phyloP scores from a whole-genome alignment of 225 moss, liverwort and hornwort species.

The Bryoerythrophyllum caledonicum region DNA sequence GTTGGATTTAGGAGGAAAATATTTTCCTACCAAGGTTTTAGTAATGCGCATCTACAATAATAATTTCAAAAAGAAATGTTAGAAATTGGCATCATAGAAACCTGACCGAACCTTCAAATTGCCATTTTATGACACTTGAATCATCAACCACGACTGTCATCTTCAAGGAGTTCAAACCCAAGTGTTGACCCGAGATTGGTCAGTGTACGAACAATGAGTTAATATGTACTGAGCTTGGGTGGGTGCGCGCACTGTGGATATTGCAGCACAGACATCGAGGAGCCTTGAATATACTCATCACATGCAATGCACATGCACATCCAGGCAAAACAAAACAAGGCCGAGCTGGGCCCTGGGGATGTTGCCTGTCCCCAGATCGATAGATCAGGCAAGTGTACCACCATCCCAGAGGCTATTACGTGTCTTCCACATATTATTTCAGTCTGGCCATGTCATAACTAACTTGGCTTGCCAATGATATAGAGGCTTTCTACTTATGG shows the following conservation, averaged over 20 bases:
- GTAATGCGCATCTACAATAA: too few relatives aligned
- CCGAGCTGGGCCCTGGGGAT: background rate
- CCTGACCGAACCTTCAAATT: too few relatives aligned
- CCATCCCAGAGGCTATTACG: too few relatives aligned
- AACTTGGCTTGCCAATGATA: constrained; percentile 46
- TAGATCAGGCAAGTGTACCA: background rate
- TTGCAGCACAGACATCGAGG: background rate
- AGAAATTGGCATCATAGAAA: too few relatives aligned
- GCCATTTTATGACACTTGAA: too few relatives aligned
- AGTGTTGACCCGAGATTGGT: constrained; percentile 20
- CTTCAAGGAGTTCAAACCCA: constrained; percentile 1
- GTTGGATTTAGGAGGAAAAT: too few relatives aligned
- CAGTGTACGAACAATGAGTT: constrained; percentile 17
- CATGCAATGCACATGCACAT: constrained; percentile 32
- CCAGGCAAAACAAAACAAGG: constrained; percentile 15
- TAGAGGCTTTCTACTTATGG: constrained; percentile 32
- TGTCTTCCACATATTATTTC: background rate
- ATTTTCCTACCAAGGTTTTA: too few relatives aligned
- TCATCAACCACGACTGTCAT: background rate
- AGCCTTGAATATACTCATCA: constrained; percentile 15
- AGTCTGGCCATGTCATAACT: constrained; percentile 26
- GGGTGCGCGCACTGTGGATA: background rate
- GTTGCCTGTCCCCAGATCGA: background rate
- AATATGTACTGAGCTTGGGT: background rate
- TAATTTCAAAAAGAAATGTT: too few relatives aligned